Evolutionary conservation across 371 early-diverging fungal species (phyloP).

Genomic region (Gilbertella persicaria): DNA sequence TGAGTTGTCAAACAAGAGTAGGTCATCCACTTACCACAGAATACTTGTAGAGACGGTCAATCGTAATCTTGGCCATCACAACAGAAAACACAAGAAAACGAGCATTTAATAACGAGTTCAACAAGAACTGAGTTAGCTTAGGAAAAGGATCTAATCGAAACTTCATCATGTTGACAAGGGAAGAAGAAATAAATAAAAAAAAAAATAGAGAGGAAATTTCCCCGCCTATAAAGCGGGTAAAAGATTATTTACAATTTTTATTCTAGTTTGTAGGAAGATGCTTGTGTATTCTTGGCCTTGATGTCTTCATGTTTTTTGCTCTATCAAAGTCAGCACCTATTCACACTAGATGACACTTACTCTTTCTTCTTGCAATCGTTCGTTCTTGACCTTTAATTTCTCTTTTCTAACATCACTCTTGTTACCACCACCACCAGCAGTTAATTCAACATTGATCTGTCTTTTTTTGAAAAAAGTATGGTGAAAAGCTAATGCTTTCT

Average conservation of each 20-base stretch:
- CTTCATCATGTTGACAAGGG: slow-evolving; percentile 4
- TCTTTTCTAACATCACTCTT: slow-evolving; percentile 64
- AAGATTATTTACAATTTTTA: not conserved
- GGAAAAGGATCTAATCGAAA: slow-evolving; percentile 48
- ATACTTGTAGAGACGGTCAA: slow-evolving; percentile 47
- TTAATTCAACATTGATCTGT: slow-evolving; percentile 78
- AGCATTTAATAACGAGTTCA: slow-evolving; percentile 37
- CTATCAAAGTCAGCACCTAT: slow-evolving; percentile 13
- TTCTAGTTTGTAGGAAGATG: slow-evolving; percentile 26
- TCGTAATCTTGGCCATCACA: slow-evolving; percentile 42
- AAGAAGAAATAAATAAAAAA: slow-evolving; percentile 4
- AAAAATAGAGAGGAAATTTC: not conserved
- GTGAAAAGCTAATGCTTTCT: slow-evolving; percentile 73
- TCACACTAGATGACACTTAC: too few species aligned
- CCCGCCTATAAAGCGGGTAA: too few species aligned
- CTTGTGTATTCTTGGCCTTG: slow-evolving; percentile 10
- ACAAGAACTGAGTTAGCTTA: slow-evolving; percentile 21
- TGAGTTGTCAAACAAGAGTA: not conserved
- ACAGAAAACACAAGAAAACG: slow-evolving; percentile 38
- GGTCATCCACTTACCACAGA: slow-evolving; percentile 30
- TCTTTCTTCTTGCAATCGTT: slow-evolving; percentile 67
- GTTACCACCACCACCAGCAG: slow-evolving; percentile 83
- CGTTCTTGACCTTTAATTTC: slow-evolving; percentile 67
- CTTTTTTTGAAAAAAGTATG: slow-evolving; percentile 65
- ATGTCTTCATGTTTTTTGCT: slow-evolving; percentile 32